phyloP scores from a whole-genome alignment of 2,329 filamentous ascomycete genomes.

The Xylariaceae sp. region DNA sequence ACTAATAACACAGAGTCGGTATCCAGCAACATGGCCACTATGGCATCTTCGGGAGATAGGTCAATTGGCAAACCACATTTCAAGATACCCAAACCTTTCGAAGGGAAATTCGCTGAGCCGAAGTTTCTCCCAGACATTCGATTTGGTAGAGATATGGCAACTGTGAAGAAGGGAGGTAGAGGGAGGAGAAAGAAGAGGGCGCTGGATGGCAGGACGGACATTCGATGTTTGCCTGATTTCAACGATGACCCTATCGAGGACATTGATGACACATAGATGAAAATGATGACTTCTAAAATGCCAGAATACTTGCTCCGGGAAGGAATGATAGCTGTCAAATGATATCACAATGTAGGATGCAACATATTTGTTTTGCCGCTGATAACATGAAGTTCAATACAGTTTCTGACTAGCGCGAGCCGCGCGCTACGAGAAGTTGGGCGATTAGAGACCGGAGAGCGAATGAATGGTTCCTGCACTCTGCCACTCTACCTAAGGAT shows the following conservation, averaged over 20 bases:
- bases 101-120: slow-evolving; percentile 22
- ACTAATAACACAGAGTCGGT: slow-evolving; percentile 15
- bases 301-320: too few relatives aligned
- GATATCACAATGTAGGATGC: neutral
- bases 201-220: slow-evolving; percentile 26
- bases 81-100: slow-evolving; percentile 23
- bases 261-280: slow-evolving; percentile 12
- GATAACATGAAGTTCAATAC: too few relatives aligned
- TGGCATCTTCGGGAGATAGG: slow-evolving; percentile 14
- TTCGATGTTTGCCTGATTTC: slow-evolving; percentile 28
- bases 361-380: slow-evolving; percentile 2
- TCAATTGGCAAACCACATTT: slow-evolving; percentile 17
- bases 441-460: too few relatives aligned
- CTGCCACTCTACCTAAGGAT: too few relatives aligned
- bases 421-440: too few relatives aligned
- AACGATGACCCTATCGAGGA: slow-evolving; percentile 30
- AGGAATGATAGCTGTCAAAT: neutral
- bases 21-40: slow-evolving; percentile 18
- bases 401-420: too few relatives aligned
- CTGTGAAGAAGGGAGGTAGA: neutral
- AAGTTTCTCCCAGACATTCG: neutral
- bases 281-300: too few relatives aligned
- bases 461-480: too few relatives aligned
- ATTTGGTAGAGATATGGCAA: neutral
- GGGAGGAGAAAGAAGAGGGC: slow-evolving; percentile 16